Conservation (phyloP, 2,329 filamentous ascomycete genomes). For the Ceratocystis alfenasii region DNA sequence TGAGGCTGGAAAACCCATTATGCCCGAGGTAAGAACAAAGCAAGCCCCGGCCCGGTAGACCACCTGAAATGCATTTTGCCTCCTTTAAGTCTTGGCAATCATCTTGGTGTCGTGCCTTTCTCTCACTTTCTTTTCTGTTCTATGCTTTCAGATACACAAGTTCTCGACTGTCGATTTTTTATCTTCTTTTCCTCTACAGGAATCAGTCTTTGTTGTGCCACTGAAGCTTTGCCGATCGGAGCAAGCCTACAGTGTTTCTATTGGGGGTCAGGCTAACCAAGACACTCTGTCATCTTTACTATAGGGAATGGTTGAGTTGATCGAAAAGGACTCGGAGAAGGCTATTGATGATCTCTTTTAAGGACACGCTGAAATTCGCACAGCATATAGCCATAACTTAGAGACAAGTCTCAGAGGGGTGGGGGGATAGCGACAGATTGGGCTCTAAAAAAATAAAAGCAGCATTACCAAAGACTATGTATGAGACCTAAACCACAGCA, state of each 20-base stretch:
- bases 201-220: background rate
- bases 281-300: background rate
- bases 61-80: background rate
- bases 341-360: conserved; percentile 74
- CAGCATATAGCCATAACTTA: background rate
- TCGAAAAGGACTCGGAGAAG: conserved; percentile 88
- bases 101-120: background rate
- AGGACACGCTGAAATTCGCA: conserved; percentile 8
- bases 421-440: background rate
- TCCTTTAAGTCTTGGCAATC: conserved; percentile 12
- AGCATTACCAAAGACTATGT: background rate
- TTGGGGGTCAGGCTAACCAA: background rate
- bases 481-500: background rate
- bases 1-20: conserved; percentile 64
- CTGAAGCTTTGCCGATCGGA: background rate
- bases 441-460: background rate
- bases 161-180: background rate
- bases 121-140: background rate
- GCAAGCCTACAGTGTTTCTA: background rate
- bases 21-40: conserved; percentile 61
- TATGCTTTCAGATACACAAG: background rate
- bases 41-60: background rate
- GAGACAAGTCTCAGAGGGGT: background rate
- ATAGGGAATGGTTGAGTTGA: conserved; percentile 88
- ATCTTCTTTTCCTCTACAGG: background rate